A percentile compares a stretch with the other conserved stretches of the same genome.
phyloP scores from a whole-genome alignment of 805 yeast species.

The Tetrapisispora namnaoensis region DNA sequence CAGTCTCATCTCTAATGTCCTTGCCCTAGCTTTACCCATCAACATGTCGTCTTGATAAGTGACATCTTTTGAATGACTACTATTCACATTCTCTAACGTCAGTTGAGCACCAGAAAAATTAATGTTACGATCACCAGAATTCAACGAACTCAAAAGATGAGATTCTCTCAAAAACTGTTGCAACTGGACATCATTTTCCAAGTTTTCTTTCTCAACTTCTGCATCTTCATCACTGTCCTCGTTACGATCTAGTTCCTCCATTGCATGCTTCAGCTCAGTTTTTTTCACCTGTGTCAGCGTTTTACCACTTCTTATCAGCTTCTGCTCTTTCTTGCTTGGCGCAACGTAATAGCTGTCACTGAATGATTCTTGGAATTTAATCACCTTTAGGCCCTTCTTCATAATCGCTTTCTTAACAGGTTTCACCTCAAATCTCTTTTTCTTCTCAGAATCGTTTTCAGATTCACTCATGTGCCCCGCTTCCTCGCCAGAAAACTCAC shows the following conservation, averaged over 20 bases:
- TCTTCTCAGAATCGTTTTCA: conserved; percentile 5
- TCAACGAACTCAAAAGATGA: conserved; percentile 43
- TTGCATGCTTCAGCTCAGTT: conserved; percentile 27
- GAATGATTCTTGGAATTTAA: conserved; percentile 17
- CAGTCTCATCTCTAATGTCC: conserved; percentile 53
- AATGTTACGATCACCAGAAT: conserved; percentile 15
- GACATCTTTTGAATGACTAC: conserved; percentile 7
- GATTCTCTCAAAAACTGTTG: conserved; percentile 65
- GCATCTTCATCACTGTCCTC: conserved; percentile 20
- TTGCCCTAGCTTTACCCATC: conserved; percentile 58
- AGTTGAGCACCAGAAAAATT: conserved; percentile 56
- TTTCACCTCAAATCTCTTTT: neutral
- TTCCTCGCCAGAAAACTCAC: conserved; percentile 1
- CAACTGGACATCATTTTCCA: conserved; percentile 61
- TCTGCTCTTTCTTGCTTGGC: conserved; percentile 40
- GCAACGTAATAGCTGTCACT: conserved; percentile 16
- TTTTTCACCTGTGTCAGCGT: conserved; percentile 33
- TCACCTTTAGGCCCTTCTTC: conserved; percentile 14
- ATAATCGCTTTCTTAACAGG: conserved; percentile 5
- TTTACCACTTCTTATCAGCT: conserved; percentile 49
- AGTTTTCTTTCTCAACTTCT: conserved; percentile 39
- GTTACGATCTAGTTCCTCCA: neutral
- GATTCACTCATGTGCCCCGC: conserved; percentile 4
- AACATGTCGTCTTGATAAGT: conserved; percentile 38
- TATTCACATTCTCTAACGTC: conserved; percentile 44